Conservation (phyloP, 2,329 filamentous ascomycete genomes). For the Ophiostoma sp. region DNA sequence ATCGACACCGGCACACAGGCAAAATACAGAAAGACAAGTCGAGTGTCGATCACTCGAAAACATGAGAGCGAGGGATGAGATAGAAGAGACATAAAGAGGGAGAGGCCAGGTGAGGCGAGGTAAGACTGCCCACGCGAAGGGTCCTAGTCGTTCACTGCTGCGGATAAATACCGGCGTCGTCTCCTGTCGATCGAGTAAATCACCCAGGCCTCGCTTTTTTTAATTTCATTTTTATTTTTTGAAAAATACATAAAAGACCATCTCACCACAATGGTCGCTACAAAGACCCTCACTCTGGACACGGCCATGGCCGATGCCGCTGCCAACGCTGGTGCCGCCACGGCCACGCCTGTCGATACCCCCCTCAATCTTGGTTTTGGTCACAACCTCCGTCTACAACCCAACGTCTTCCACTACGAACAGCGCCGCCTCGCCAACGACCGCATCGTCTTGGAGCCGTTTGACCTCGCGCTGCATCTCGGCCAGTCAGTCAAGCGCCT, state of each 20-base stretch:
- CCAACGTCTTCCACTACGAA: constrained; percentile 17
- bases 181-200: not conserved
- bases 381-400: not conserved
- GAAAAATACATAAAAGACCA: not conserved
- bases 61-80: not conserved
- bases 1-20: not conserved
- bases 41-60: not conserved
- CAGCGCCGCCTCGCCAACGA: constrained; percentile 17
- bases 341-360: not conserved
- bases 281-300: constrained; percentile 4
- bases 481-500: constrained; percentile 12
- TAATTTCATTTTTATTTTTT: too few relatives aligned
- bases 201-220: not conserved
- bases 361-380: not conserved
- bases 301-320: not conserved
- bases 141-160: not conserved
- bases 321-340: not conserved
- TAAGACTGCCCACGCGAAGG: too few relatives aligned
- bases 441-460: constrained; percentile 19
- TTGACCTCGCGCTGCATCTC: constrained; percentile 18
- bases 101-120: not conserved
- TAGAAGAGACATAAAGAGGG: too few relatives aligned
- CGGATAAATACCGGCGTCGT: not conserved
- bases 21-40: not conserved
- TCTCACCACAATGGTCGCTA: not conserved